Evolutionary conservation across 352 stramenopile species (phyloP).

Genomic region (Globisporangium camurandrum): DNA sequence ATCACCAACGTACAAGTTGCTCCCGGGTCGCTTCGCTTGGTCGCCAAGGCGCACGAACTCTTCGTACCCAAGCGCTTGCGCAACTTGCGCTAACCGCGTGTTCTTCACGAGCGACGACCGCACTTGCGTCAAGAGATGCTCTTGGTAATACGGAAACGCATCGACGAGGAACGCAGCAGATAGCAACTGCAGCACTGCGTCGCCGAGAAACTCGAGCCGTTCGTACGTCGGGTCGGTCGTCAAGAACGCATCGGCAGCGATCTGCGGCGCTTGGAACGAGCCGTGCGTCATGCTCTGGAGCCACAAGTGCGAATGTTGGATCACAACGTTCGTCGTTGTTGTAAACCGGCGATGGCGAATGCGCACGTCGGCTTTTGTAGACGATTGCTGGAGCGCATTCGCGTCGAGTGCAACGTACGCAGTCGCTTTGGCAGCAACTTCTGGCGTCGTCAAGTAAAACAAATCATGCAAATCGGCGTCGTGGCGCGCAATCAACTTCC

Average conservation of each 20-base stretch:
- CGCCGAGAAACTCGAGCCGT: conserved; percentile 80
- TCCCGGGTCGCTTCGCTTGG: conserved; percentile 34
- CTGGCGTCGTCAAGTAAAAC: conserved; percentile 49
- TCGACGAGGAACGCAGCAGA: conserved; percentile 76
- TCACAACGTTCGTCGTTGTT: conserved; percentile 34
- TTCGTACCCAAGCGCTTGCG: conserved; percentile 46
- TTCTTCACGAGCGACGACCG: conserved; percentile 84
- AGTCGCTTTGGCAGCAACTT: conserved; percentile 33
- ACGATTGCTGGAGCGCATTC: conserved; percentile 40
- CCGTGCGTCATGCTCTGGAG: conserved; percentile 69
- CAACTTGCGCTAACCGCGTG: conserved; percentile 57
- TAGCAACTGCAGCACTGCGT: conserved; percentile 75
- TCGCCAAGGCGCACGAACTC: conserved; percentile 70
- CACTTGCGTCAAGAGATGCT: conserved; percentile 70
- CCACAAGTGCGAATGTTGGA: conserved; percentile 68
- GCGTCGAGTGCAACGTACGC: conserved; percentile 49
- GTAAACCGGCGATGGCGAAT: conserved; percentile 53
- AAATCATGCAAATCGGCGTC: conserved; percentile 48
- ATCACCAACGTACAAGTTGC: conserved; percentile 65
- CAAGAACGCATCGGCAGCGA: conserved; percentile 61
- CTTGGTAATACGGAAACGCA: conserved; percentile 74
- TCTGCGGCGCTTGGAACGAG: conserved; percentile 69
- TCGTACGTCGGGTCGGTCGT: conserved; percentile 69
- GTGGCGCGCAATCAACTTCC: conserved; percentile 49
- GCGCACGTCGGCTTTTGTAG: conserved; percentile 31